Evolutionary conservation across 2,329 filamentous ascomycete species (phyloP).

Genomic region (Microsporum audouinii): DNA sequence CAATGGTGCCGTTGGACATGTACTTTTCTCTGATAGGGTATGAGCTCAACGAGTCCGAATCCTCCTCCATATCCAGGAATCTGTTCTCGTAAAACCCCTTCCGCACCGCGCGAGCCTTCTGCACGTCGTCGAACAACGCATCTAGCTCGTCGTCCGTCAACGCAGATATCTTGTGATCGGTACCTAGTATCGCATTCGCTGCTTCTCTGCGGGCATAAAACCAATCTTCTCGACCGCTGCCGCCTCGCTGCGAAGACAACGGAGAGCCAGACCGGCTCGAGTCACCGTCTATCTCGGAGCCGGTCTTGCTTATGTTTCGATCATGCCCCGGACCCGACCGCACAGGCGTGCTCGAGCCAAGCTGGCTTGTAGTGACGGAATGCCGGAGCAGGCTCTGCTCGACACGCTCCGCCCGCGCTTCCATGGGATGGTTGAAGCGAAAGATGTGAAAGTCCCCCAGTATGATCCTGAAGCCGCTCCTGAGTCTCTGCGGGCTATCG

Average conservation of each 20-base stretch:
- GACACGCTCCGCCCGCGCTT: slow-evolving; percentile 82
- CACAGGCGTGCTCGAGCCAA: slow-evolving; percentile 51
- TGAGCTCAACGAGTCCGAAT: slow-evolving; percentile 77
- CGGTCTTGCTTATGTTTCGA: slow-evolving; percentile 63
- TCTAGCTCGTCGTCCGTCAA: slow-evolving; percentile 92
- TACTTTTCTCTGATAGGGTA: slow-evolving; percentile 90
- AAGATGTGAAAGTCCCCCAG: slow-evolving; percentile 95
- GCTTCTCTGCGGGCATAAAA: slow-evolving; percentile 86
- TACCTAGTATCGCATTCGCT: slow-evolving; percentile 77
- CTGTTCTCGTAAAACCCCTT: slow-evolving; percentile 53
- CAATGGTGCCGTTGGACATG: slow-evolving; percentile 82
- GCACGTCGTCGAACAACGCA: slow-evolving; percentile 84
- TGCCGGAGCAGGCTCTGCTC: slow-evolving; percentile 81
- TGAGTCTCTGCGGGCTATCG: slow-evolving; percentile 69
- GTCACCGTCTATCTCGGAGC: slow-evolving; percentile 62
- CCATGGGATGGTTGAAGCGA: slow-evolving; percentile 93
- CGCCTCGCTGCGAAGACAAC: slow-evolving; percentile 51
- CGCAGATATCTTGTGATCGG: slow-evolving; percentile 81
- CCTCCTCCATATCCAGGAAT: slow-evolving; percentile 53
- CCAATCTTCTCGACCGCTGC: slow-evolving; percentile 70
- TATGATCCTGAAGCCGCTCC: slow-evolving; percentile 89
- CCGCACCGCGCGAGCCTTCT: slow-evolving; percentile 72
- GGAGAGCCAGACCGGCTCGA: slow-evolving; percentile 69
- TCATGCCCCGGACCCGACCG: slow-evolving; percentile 55
- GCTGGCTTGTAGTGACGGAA: slow-evolving; percentile 54